Percentiles rank a stretch among this genome's conserved stretches.
Conservation (phyloP, 2,329 filamentous ascomycete species). For the Zymoseptoria brevis region DNA sequence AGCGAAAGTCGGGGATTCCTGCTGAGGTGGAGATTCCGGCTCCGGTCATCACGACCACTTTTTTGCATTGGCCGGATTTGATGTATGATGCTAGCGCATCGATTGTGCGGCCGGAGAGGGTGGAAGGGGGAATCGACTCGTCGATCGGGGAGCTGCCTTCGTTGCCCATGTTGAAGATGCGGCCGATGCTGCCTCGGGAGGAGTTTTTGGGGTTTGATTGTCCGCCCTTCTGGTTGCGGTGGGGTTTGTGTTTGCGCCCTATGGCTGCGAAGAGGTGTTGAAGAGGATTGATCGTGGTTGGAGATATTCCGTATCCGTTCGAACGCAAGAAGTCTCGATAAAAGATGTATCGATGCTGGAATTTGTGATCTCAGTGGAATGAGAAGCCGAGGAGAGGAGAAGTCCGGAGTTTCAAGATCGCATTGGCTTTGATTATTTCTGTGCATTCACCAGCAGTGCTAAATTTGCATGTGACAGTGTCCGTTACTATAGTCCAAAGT, state of each 20-base stretch:
- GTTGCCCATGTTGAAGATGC: slow-evolving; percentile 65
- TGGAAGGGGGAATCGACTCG: slow-evolving; percentile 55
- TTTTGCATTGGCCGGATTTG: slow-evolving; percentile 55
- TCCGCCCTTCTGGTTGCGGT: slow-evolving; percentile 31
- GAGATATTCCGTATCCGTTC: background rate
- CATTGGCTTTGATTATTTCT: background rate
- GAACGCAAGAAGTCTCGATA: no score
- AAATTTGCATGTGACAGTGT: background rate
- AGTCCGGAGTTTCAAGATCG: no score
- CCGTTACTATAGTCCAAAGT: background rate
- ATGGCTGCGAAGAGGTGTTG: slow-evolving; percentile 32
- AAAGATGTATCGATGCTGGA: background rate
- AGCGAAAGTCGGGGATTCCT: slow-evolving; percentile 85
- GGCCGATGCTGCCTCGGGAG: slow-evolving; percentile 16
- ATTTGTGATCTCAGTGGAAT: background rate
- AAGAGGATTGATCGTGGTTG: slow-evolving; percentile 8
- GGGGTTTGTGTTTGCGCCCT: slow-evolving; percentile 44
- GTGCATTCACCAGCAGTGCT: background rate
- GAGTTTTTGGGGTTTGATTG: slow-evolving; percentile 17
- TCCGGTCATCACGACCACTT: slow-evolving; percentile 82
- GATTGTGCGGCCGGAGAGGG: slow-evolving; percentile 60
- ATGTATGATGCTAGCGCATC: slow-evolving; percentile 75
- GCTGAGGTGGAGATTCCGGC: slow-evolving; percentile 75
- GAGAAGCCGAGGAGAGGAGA: no score
- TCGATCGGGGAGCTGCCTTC: slow-evolving; percentile 63